These are phyloP conservation scores for Thozetella sp. DNA, from an alignment of 495 filamentous ascomycete species.

Conservation along the genomic window DNA sequence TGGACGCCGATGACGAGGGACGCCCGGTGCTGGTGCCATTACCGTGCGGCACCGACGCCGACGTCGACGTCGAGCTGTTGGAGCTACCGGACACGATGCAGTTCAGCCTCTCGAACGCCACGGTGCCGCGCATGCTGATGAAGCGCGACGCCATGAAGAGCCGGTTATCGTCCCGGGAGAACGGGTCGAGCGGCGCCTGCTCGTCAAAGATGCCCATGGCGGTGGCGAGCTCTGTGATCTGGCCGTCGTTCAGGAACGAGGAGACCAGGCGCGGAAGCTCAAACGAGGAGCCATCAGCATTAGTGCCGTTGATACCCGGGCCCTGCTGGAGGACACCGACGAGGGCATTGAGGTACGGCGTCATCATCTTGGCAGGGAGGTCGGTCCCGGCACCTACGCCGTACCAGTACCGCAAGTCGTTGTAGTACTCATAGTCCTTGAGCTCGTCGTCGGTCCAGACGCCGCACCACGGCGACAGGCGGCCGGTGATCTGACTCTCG, in stretches of 20 bases:
- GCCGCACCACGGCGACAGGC: constrained; percentile 52
- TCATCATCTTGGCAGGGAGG: constrained; percentile 46
- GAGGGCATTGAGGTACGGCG: constrained; percentile 51
- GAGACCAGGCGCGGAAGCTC: constrained; percentile 48
- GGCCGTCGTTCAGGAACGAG: constrained; percentile 61
- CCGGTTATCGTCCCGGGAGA: constrained; percentile 31
- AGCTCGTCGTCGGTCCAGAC: constrained; percentile 55
- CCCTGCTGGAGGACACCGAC: constrained; percentile 46
- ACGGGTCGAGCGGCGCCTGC: constrained; percentile 39
- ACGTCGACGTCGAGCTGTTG: constrained; percentile 1
- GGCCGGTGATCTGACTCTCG: constrained; percentile 59
- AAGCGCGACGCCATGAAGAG: constrained; percentile 45
- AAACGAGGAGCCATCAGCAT: constrained; percentile 35
- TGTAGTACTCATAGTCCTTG: constrained; percentile 56
- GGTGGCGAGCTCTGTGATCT: constrained; percentile 56
- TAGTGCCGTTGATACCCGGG: constrained; percentile 39
- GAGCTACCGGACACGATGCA: constrained; percentile 21
- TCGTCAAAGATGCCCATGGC: constrained; percentile 56
- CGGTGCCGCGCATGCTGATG: constrained; percentile 57
- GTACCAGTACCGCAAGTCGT: constrained; percentile 63
- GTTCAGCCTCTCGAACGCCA: constrained; percentile 53
- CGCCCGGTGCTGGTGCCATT: constrained; percentile 1
- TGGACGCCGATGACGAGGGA: neutral
- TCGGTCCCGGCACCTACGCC: constrained; percentile 54
- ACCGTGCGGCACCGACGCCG: neutral